Evolutionary conservation across 2,329 filamentous ascomycete species (phyloP).

Genomic region (Penicillium sp.): DNA sequence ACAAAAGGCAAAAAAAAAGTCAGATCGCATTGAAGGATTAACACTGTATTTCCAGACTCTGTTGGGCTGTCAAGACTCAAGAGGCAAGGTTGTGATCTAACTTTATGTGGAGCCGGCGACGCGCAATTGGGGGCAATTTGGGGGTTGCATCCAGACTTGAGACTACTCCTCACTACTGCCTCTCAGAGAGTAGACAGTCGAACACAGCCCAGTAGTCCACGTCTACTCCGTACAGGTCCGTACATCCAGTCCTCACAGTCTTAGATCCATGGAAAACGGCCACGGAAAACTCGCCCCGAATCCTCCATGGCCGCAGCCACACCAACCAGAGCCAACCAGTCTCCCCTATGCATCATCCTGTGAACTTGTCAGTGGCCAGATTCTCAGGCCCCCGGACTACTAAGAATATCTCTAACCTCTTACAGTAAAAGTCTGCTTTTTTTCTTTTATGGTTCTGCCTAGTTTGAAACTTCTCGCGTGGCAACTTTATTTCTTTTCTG

Average conservation of each 20-base stretch:
- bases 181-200: no score
- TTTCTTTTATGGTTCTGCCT: neutral
- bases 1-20: neutral
- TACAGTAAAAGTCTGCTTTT: neutral
- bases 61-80: constrained; percentile 1
- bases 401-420: constrained; percentile 6
- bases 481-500: neutral
- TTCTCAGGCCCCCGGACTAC: neutral
- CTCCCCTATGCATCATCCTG: neutral
- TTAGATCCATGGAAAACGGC: neutral
- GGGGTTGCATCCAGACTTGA: constrained; percentile 1
- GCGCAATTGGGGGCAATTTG: constrained; percentile 9
- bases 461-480: neutral
- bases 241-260: no score
- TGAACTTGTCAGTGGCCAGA: neutral
- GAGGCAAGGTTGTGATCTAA: neutral
- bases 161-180: no score
- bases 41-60: no score
- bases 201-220: no score
- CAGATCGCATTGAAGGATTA: neutral
- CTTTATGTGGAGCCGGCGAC: constrained; percentile 10
- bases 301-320: neutral
- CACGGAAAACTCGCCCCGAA: neutral
- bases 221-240: no score
- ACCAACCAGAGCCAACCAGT: neutral